Conservation (phyloP, 1,139 yeast species). For the Suhomyces anneliseae region DNA sequence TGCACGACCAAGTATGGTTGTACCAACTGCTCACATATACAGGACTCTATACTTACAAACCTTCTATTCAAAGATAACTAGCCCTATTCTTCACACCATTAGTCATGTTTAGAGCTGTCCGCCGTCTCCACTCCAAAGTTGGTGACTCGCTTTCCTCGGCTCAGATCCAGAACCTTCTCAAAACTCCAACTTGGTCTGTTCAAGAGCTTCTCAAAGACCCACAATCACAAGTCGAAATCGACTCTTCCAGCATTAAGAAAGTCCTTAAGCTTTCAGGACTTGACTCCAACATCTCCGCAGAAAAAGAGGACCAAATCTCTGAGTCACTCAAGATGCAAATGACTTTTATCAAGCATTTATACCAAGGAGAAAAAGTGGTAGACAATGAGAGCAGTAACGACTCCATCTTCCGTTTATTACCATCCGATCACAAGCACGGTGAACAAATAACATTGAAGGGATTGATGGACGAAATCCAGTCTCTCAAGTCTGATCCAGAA, state of each 20-base stretch:
- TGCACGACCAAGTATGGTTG: neutral
- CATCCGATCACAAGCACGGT: slow-evolving; percentile 32
- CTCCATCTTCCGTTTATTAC: slow-evolving; percentile 32
- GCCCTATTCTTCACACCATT: neutral
- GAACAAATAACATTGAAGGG: slow-evolving; percentile 25
- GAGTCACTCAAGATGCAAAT: slow-evolving; percentile 44
- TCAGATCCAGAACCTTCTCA: slow-evolving; percentile 14
- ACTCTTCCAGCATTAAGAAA: slow-evolving; percentile 23
- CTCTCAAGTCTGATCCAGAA: slow-evolving; percentile 17
- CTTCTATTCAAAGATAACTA: neutral
- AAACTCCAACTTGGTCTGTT: slow-evolving; percentile 31
- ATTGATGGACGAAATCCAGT: slow-evolving; percentile 23
- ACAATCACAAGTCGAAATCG: slow-evolving; percentile 15
- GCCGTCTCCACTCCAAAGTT: slow-evolving; percentile 3
- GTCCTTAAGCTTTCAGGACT: slow-evolving; percentile 50
- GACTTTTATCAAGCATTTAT: slow-evolving; percentile 45
- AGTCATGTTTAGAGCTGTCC: neutral
- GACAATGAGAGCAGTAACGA: slow-evolving; percentile 20
- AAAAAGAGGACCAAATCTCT: slow-evolving; percentile 27
- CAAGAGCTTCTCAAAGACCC: slow-evolving; percentile 20
- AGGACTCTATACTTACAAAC: neutral
- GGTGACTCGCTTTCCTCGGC: slow-evolving; percentile 4
- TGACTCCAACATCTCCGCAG: slow-evolving; percentile 22
- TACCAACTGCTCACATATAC: neutral
- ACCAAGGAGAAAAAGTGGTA: slow-evolving; percentile 23